Percentiles rank a stretch among this genome's conserved stretches.
Evolutionary conservation across 164 flowering plant species (phyloP).

Genomic region (Warburgia ugandensis): DNA sequence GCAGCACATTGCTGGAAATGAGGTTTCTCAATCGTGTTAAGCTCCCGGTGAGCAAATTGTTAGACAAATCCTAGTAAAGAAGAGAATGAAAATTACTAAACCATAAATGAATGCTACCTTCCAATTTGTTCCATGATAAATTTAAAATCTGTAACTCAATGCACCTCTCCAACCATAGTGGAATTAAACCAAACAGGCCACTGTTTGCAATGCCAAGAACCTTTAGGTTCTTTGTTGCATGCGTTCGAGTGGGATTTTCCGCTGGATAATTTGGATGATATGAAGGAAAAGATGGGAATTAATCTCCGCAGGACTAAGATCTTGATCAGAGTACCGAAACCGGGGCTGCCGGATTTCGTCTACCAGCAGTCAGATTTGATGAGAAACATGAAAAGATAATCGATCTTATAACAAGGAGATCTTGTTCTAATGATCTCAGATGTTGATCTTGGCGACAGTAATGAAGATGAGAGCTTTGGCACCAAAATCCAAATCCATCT

Average conservation of each 20-base stretch:
- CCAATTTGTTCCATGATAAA: constrained; percentile 67
- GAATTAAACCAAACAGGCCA: constrained; percentile 57
- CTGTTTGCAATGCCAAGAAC: constrained; percentile 54
- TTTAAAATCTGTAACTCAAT: constrained; percentile 53
- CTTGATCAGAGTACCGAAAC: constrained; percentile 18
- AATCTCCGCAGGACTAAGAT: constrained; percentile 16
- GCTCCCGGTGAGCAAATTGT: constrained; percentile 66
- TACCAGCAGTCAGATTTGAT: too few relatives aligned
- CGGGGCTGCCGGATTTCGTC: constrained; percentile 12
- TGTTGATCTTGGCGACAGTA: too few relatives aligned
- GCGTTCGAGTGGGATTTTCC: constrained; percentile 24
- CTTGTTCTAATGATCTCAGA: too few relatives aligned
- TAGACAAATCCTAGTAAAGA: constrained; percentile 77
- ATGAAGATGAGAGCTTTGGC: too few relatives aligned
- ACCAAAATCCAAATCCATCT: too few relatives aligned
- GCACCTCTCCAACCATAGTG: constrained; percentile 48
- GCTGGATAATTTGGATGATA: constrained; percentile 7
- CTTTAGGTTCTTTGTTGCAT: constrained; percentile 27
- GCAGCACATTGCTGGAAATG: constrained; percentile 11
- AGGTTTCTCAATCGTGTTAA: constrained; percentile 31
- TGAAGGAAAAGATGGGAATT: constrained; percentile 20
- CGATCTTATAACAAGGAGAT: too few relatives aligned
- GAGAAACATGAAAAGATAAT: too few relatives aligned
- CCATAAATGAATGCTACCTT: constrained; percentile 64
- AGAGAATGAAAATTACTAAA: constrained; percentile 58